phyloP scores from a whole-genome alignment of 208 protist genomes.

The Angomonas desouzai region DNA sequence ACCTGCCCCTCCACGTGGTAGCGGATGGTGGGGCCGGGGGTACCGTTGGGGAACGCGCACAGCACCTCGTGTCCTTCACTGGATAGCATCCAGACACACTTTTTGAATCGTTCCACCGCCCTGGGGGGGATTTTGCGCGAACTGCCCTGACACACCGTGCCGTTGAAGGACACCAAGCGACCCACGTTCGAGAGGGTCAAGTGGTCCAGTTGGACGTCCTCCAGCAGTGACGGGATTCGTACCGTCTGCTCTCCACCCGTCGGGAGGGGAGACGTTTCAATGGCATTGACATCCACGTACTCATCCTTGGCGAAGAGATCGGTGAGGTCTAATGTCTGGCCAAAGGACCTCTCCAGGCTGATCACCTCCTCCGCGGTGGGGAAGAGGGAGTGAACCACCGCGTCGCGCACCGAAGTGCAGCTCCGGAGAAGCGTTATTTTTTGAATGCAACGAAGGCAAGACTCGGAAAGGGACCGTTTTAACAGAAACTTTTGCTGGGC shows the following conservation, averaged over 20 bases:
- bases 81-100: conserved; percentile 57
- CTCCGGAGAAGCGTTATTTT: conserved; percentile 37
- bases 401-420: conserved; percentile 51
- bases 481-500: conserved; percentile 59
- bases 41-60: conserved; percentile 55
- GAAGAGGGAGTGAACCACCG: conserved; percentile 50
- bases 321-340: conserved; percentile 63
- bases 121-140: conserved; percentile 34
- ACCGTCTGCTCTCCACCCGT: background rate
- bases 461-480: conserved; percentile 60
- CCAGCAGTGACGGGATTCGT: background rate
- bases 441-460: conserved; percentile 59
- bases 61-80: conserved; percentile 46
- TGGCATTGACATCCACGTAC: conserved; percentile 24
- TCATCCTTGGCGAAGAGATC: conserved; percentile 63
- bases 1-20: conserved; percentile 85
- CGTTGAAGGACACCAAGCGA: conserved; percentile 62
- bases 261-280: background rate
- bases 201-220: conserved; percentile 5
- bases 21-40: conserved; percentile 58
- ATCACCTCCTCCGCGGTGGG: conserved; percentile 74
- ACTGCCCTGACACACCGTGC: conserved; percentile 21
- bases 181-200: conserved; percentile 30
- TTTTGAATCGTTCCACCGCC: conserved; percentile 46
- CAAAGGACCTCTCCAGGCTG: conserved; percentile 79